Evolutionary conservation across 495 filamentous ascomycete species (phyloP).

Genomic region (Endocarpon pusillum): DNA sequence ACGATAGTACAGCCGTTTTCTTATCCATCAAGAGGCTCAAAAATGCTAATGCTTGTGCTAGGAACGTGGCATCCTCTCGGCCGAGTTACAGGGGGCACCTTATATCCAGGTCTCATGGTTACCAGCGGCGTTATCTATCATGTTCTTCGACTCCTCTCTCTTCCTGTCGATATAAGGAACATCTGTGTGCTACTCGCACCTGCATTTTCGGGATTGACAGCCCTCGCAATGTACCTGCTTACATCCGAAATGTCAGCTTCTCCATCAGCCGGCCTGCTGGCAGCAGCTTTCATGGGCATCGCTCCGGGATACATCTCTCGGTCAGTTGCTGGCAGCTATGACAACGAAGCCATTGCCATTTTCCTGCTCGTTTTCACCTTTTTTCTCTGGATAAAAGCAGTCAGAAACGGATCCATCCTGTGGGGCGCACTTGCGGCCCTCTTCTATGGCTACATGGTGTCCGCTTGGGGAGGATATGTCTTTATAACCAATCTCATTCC

Average conservation of each 20-base stretch:
- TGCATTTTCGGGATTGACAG: slow-evolving; percentile 88
- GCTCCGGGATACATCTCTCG: slow-evolving; percentile 93
- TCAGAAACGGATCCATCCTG: slow-evolving; percentile 88
- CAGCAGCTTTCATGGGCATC: slow-evolving; percentile 94
- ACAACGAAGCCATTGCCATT: slow-evolving; percentile 99
- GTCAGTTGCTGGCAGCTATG: slow-evolving; percentile 95
- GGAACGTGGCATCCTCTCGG: slow-evolving; percentile 99
- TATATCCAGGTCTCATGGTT: slow-evolving; percentile 98
- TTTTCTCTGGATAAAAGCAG: slow-evolving; percentile 95
- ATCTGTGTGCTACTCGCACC: slow-evolving; percentile 95
- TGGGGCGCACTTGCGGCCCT: slow-evolving; percentile 91
- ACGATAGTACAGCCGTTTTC: slow-evolving; percentile 54
- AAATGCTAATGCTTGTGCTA: slow-evolving; percentile 15
- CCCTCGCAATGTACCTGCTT: slow-evolving; percentile 83
- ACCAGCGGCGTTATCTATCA: slow-evolving; percentile 97
- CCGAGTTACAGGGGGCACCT: slow-evolving; percentile 93
- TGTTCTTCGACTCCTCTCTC: slow-evolving; percentile 70
- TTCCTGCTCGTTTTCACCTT: slow-evolving; percentile 98
- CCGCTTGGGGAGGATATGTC: slow-evolving; percentile 98
- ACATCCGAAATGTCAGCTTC: slow-evolving; percentile 91
- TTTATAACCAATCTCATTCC: slow-evolving; percentile 98
- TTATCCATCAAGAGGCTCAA: background rate
- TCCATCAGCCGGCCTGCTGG: slow-evolving; percentile 83
- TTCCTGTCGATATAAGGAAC: slow-evolving; percentile 97
- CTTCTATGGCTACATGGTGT: slow-evolving; percentile 99